Percentiles rank a stretch among this genome's conserved stretches.
Evolutionary conservation across 2,329 filamentous ascomycete genomes (phyloP).

Genomic region (Zasmidium citrigriseum): DNA sequence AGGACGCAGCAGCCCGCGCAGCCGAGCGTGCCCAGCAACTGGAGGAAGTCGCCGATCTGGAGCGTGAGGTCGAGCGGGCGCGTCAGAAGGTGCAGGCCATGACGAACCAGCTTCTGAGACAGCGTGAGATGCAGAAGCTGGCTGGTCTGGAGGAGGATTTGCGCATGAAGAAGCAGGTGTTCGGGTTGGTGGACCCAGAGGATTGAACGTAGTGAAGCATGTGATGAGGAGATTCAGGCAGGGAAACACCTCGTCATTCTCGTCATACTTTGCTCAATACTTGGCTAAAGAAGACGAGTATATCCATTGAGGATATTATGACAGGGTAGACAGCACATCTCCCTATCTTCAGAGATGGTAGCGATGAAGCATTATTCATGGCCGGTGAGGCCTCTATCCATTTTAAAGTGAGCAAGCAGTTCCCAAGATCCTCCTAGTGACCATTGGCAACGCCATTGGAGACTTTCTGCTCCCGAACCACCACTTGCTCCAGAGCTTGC

Average conservation of each 20-base stretch:
- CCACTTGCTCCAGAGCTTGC: constrained; percentile 77
- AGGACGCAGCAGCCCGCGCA: constrained; percentile 52
- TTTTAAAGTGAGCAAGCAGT: not conserved
- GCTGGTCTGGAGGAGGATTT: constrained; percentile 55
- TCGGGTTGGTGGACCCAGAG: constrained; percentile 36
- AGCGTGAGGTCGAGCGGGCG: constrained; percentile 50
- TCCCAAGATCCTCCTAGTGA: not conserved
- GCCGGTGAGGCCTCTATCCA: constrained; percentile 2
- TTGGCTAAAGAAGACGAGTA: too few species aligned
- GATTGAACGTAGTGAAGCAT: constrained; percentile 12
- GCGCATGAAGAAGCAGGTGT: constrained; percentile 52
- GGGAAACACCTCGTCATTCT: too few species aligned
- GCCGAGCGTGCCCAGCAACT: constrained; percentile 50
- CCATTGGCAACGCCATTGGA: constrained; percentile 39
- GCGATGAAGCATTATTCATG: not conserved
- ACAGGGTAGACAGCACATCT: not conserved
- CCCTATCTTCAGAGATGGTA: not conserved
- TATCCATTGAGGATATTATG: too few species aligned
- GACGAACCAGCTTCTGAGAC: constrained; percentile 51
- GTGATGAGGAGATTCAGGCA: not conserved
- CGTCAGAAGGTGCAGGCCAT: constrained; percentile 39
- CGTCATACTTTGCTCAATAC: too few species aligned
- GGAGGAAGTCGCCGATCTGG: constrained; percentile 58
- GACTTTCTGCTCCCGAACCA: constrained; percentile 52
- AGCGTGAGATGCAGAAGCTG: constrained; percentile 51